These are phyloP conservation scores for Hypoxylon sp. DNA, from an alignment of 2,329 filamentous ascomycete genomes.

Conservation along the genomic window DNA sequence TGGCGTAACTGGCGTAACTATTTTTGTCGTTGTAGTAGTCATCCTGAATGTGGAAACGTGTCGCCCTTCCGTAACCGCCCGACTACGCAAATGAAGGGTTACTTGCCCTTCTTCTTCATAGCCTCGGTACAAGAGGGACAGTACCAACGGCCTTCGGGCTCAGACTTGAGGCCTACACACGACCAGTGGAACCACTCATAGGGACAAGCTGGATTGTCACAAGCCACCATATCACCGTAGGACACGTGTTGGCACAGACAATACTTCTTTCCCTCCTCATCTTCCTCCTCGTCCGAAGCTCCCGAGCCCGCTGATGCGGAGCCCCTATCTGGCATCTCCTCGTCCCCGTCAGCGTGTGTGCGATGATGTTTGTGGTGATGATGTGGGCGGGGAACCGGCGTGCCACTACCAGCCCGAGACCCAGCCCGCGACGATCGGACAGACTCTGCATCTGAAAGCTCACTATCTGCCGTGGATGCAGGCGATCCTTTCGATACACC, in stretches of 20 bases:
- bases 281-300: constrained; percentile 76
- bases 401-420: constrained; percentile 57
- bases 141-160: constrained; percentile 78
- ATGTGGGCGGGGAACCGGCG: constrained; percentile 54
- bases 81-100: background rate
- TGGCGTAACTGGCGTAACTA: too few relatives aligned
- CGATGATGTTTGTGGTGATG: constrained; percentile 44
- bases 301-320: constrained; percentile 46
- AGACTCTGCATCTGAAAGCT: constrained; percentile 74
- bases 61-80: background rate
- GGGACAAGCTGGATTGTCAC: constrained; percentile 85
- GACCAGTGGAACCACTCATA: constrained; percentile 93
- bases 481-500: constrained; percentile 71
- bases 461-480: constrained; percentile 74
- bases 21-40: background rate
- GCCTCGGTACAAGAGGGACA: constrained; percentile 74
- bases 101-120: constrained; percentile 62
- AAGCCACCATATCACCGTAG: constrained; percentile 90
- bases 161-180: constrained; percentile 77
- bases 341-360: constrained; percentile 46
- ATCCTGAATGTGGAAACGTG: background rate
- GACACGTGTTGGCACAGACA: constrained; percentile 87
- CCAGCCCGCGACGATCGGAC: constrained; percentile 67
- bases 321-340: constrained; percentile 57
- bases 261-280: constrained; percentile 84